phyloP scores from a whole-genome alignment of 495 filamentous ascomycete species.

The Podospora bellae-mahoneyi region DNA sequence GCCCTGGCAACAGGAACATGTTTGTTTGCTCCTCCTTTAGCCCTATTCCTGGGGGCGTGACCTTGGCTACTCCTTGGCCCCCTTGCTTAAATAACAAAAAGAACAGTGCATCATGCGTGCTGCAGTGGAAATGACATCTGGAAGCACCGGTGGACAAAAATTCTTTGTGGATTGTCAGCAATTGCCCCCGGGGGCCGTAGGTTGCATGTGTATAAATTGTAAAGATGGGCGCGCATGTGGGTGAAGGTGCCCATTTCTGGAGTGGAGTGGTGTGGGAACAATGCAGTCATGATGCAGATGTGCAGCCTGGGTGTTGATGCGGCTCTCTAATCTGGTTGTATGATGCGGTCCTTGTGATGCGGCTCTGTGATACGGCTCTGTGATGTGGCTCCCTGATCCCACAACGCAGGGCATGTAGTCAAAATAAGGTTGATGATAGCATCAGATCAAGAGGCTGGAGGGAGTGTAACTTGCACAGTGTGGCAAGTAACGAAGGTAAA shows the following conservation, averaged over 20 bases:
- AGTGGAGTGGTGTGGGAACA: too few relatives aligned
- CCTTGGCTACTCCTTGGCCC: neutral
- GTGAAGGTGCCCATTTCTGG: too few relatives aligned
- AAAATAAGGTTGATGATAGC: neutral
- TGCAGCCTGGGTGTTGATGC: too few relatives aligned
- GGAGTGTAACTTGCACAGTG: neutral
- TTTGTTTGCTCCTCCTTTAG: neutral
- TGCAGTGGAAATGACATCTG: neutral
- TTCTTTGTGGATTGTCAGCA: neutral
- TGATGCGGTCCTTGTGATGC: neutral
- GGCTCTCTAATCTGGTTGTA: too few relatives aligned
- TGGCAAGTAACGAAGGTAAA: neutral
- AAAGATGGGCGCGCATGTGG: neutral
- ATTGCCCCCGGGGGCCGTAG: neutral
- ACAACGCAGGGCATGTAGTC: neutral
- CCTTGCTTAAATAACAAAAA: neutral
- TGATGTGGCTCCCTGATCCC: neutral
- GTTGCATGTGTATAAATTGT: neutral
- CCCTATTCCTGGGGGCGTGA: neutral
- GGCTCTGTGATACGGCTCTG: neutral
- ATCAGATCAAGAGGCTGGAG: neutral
- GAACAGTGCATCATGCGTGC: neutral
- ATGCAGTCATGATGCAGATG: too few relatives aligned
- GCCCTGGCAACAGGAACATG: neutral
- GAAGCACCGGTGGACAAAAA: neutral